These are phyloP conservation scores for Amoeboaphelidium protococcarum DNA, from an alignment of 371 early-diverging fungal species.

Conservation along the genomic window DNA sequence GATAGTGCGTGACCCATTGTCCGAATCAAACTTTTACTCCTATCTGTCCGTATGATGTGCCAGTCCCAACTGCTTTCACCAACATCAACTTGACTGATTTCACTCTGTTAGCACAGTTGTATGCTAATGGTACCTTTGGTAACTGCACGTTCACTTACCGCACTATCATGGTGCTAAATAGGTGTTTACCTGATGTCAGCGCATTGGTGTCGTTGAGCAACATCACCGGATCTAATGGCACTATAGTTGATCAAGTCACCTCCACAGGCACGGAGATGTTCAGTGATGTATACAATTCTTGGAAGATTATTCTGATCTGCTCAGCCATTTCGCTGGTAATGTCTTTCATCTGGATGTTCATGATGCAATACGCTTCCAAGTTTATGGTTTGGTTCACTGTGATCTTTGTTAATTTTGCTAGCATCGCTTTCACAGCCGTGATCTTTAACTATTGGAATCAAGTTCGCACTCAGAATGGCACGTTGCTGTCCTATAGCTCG, in stretches of 20 bases:
- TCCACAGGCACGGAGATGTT: neutral
- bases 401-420: neutral
- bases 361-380: slow-evolving; percentile 1
- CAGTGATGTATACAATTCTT: slow-evolving; percentile 1
- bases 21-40: neutral
- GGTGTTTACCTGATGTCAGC: neutral
- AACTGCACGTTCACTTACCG: neutral
- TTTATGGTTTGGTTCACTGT: slow-evolving; percentile 2
- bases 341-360: slow-evolving; percentile 5
- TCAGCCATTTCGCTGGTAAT: slow-evolving; percentile 1
- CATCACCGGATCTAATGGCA: no score
- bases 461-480: neutral
- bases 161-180: neutral
- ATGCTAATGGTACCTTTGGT: neutral
- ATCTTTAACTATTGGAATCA: slow-evolving; percentile 2
- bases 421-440: slow-evolving; percentile 1
- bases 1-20: neutral
- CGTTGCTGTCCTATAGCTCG: neutral
- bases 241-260: neutral
- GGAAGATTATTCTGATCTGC: slow-evolving; percentile 2
- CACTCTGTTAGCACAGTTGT: neutral
- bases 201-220: neutral
- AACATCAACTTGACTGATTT: neutral
- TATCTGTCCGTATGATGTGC: neutral
- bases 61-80: neutral